Percentiles rank a stretch among this genome's conserved stretches.
Conservation (phyloP, 139 green algal genomes). For the Chlamydomonas asymmetrica region DNA sequence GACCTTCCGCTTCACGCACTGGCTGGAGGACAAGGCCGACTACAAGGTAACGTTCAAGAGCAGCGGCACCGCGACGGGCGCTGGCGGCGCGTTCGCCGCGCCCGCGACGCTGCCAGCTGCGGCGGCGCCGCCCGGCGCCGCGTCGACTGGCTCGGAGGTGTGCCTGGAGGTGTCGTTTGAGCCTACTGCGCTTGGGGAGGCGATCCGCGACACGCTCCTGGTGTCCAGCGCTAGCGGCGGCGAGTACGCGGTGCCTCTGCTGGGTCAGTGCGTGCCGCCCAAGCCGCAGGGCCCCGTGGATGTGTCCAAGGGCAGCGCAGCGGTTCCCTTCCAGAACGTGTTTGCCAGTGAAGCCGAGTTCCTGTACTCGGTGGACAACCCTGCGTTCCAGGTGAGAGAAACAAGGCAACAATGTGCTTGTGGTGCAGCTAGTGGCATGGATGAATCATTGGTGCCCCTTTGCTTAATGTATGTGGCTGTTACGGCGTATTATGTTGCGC, state of each 20-base stretch:
- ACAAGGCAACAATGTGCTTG: too few relatives aligned
- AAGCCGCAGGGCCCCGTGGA: slow-evolving; percentile 77
- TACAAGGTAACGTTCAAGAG: slow-evolving; percentile 70
- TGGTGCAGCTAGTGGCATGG: too few relatives aligned
- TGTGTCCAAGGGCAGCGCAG: slow-evolving; percentile 47
- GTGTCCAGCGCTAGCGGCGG: slow-evolving; percentile 53
- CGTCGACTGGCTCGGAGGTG: slow-evolving; percentile 49
- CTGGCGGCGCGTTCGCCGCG: slow-evolving; percentile 21
- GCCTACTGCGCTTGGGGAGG: slow-evolving; percentile 66
- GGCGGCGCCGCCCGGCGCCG: slow-evolving; percentile 24
- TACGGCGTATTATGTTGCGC: too few relatives aligned
- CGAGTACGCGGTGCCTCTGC: slow-evolving; percentile 68
- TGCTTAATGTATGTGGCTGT: too few relatives aligned
- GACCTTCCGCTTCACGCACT: slow-evolving; percentile 77
- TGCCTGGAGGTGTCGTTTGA: slow-evolving; percentile 74
- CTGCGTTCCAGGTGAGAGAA: slow-evolving; percentile 68
- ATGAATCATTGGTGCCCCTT: too few relatives aligned
- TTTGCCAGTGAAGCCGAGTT: slow-evolving; percentile 71
- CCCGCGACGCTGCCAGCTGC: neutral
- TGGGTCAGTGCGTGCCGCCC: slow-evolving; percentile 68
- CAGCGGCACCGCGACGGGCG: slow-evolving; percentile 2
- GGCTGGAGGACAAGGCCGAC: slow-evolving; percentile 65
- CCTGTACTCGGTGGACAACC: slow-evolving; percentile 73
- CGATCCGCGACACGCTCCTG: slow-evolving; percentile 61
- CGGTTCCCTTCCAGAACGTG: slow-evolving; percentile 77